Evolutionary conservation across 139 green algal genomes (phyloP).

Genomic region (Chlorella sp.): DNA sequence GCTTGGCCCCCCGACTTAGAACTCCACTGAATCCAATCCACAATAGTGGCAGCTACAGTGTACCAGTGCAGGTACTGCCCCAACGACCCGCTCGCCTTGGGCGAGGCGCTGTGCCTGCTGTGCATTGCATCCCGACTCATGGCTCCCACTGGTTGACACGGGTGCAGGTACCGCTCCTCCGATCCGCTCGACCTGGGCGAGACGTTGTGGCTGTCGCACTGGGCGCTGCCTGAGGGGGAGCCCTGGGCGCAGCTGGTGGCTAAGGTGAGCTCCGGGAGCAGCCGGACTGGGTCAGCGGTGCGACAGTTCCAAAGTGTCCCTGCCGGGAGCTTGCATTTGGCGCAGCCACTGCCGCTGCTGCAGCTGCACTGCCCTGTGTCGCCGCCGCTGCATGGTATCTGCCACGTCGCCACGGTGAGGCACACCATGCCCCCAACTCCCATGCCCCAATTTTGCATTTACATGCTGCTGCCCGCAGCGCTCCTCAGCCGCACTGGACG

Average conservation of each 20-base stretch:
- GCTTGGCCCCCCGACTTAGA: no score
- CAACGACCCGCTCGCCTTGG: conserved; percentile 47
- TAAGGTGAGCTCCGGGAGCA: conserved; percentile 1
- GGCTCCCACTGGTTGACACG: no score
- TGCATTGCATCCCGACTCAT: background rate
- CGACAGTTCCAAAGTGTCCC: no score
- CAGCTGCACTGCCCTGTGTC: no score
- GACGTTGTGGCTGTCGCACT: conserved; percentile 60
- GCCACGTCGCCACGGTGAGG: no score
- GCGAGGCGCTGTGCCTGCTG: conserved; percentile 50
- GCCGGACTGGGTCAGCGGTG: no score
- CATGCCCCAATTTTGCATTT: no score
- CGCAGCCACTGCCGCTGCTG: no score
- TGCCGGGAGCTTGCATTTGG: no score
- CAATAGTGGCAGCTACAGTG: background rate
- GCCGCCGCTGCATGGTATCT: no score
- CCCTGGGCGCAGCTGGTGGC: conserved; percentile 18
- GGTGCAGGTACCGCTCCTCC: conserved; percentile 29
- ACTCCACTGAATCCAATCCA: no score
- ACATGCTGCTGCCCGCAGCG: background rate
- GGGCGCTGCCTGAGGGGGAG: conserved; percentile 18
- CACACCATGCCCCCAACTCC: no score
- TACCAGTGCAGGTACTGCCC: conserved; percentile 11
- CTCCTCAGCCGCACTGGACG: conserved; percentile 26
- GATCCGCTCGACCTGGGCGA: conserved; percentile 56